phyloP scores from a whole-genome alignment of 768 basidiomycete genomes.

The Leccinum incarnatum region DNA sequence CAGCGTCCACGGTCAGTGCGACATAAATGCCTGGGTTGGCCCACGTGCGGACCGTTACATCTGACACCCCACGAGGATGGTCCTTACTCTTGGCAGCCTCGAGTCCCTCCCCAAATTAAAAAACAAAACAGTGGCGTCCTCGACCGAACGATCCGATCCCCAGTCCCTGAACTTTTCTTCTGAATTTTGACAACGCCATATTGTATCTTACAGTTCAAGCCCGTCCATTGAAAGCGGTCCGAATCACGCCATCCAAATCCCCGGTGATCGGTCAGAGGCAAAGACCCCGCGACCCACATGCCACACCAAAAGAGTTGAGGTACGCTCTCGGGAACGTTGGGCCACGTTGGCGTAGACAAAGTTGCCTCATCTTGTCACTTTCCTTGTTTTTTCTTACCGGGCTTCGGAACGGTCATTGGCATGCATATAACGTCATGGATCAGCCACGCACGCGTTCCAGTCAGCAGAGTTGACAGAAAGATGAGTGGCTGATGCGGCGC shows the following conservation, averaged over 20 bases:
- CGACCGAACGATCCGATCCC: not conserved
- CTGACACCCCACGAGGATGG: slow-evolving; percentile 17
- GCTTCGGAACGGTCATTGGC: not conserved
- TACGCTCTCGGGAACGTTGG: not conserved
- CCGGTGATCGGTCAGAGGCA: not conserved
- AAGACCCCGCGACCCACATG: not conserved
- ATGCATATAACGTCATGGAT: not conserved
- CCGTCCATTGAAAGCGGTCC: not conserved
- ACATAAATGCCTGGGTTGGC: not conserved
- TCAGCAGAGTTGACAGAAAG: not conserved
- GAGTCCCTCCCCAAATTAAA: not conserved
- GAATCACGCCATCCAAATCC: not conserved
- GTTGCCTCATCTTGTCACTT: not conserved
- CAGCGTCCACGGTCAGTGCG: not conserved
- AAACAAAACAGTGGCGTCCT: not conserved
- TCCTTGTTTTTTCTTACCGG: not conserved
- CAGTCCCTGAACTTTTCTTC: slow-evolving; percentile 7
- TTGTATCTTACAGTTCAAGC: not conserved
- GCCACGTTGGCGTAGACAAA: not conserved
- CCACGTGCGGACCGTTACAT: not conserved
- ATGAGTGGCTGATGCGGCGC: not conserved
- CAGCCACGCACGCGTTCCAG: not conserved
- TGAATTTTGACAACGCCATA: not conserved
- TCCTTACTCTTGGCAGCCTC: not conserved
- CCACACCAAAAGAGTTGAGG: not conserved